Conservation (phyloP, 2,329 filamentous ascomycete species). For the Phialophora chinensis region DNA sequence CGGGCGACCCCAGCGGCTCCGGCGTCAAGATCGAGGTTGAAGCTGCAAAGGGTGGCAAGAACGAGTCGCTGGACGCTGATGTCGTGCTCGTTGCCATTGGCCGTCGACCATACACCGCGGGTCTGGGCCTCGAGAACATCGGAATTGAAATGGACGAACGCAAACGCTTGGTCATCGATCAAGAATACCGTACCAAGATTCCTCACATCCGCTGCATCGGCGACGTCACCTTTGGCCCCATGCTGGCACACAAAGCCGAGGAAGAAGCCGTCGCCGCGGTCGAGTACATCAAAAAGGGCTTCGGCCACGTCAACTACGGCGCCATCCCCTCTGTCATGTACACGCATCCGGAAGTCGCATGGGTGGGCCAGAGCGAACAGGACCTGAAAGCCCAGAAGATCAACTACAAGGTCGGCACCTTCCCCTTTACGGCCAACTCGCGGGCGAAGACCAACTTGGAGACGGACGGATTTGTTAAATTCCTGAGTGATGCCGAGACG, state of each 20-base stretch:
- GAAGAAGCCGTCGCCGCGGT: slow-evolving; percentile 94
- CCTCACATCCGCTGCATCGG: slow-evolving; percentile 97
- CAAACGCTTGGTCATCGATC: slow-evolving; percentile 94
- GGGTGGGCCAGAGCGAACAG: slow-evolving; percentile 97
- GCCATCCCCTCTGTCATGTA: slow-evolving; percentile 99
- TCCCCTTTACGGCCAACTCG: slow-evolving; percentile 98
- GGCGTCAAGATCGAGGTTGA: slow-evolving; percentile 84
- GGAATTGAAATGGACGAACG: slow-evolving; percentile 90
- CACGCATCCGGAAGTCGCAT: slow-evolving; percentile 96
- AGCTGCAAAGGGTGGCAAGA: slow-evolving; percentile 93
- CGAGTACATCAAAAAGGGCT: slow-evolving; percentile 97
- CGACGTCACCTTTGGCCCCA: slow-evolving; percentile 95
- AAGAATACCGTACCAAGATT: slow-evolving; percentile 97
- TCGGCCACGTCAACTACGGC: slow-evolving; percentile 98
- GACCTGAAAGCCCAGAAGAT: slow-evolving; percentile 89
- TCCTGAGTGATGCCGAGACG: slow-evolving; percentile 93
- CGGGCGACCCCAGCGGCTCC: slow-evolving; percentile 79
- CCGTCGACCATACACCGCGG: slow-evolving; percentile 89
- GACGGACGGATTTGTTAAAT: slow-evolving; percentile 94
- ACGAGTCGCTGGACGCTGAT: slow-evolving; percentile 88
- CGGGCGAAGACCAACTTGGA: slow-evolving; percentile 99
- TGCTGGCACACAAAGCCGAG: slow-evolving; percentile 99
- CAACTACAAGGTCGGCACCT: slow-evolving; percentile 90
- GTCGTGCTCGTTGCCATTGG: slow-evolving; percentile 97
- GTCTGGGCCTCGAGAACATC: slow-evolving; percentile 91